These are phyloP conservation scores for Leucosporidium scottii DNA, from an alignment of 768 basidiomycete species.

Conservation along the genomic window DNA sequence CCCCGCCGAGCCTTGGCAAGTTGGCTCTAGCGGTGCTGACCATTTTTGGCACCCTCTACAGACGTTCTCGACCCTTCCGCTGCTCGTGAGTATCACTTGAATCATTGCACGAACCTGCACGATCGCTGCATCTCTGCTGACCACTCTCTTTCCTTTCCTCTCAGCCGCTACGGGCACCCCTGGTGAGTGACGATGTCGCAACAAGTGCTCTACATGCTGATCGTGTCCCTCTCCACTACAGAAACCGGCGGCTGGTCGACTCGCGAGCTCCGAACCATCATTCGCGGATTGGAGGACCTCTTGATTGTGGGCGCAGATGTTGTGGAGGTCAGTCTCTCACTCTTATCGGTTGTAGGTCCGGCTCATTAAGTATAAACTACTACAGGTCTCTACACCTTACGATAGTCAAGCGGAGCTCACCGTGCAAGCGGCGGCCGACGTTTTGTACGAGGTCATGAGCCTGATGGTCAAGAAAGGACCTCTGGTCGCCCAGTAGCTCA, in stretches of 20 bases:
- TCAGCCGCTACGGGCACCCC: slow-evolving; percentile 42
- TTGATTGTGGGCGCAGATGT: slow-evolving; percentile 70
- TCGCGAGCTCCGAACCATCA: slow-evolving; percentile 69
- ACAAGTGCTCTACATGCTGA: slow-evolving; percentile 49
- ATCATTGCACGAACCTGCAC: no score
- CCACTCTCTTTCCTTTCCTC: no score
- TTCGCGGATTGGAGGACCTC: slow-evolving; percentile 68
- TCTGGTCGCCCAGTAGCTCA: neutral
- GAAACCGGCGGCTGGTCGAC: slow-evolving; percentile 78
- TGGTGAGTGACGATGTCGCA: slow-evolving; percentile 60
- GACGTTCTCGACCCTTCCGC: slow-evolving; percentile 9
- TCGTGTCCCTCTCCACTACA: slow-evolving; percentile 41
- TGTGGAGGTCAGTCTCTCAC: slow-evolving; percentile 65
- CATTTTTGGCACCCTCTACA: slow-evolving; percentile 51
- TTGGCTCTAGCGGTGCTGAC: no score
- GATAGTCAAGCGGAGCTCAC: slow-evolving; percentile 46
- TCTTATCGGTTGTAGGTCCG: no score
- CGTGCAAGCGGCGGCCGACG: slow-evolving; percentile 1
- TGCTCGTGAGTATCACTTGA: slow-evolving; percentile 7
- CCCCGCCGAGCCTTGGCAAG: no score
- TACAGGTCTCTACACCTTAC: slow-evolving; percentile 73
- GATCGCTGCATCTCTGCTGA: no score
- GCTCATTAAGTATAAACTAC: no score
- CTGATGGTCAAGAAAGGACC: slow-evolving; percentile 5
- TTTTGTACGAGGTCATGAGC: slow-evolving; percentile 1